Evolutionary conservation across 805 yeast genomes (phyloP), one percentile per base, ranked within the genome.

Genomic region (Kockiozyma suomiensis): DNA sequence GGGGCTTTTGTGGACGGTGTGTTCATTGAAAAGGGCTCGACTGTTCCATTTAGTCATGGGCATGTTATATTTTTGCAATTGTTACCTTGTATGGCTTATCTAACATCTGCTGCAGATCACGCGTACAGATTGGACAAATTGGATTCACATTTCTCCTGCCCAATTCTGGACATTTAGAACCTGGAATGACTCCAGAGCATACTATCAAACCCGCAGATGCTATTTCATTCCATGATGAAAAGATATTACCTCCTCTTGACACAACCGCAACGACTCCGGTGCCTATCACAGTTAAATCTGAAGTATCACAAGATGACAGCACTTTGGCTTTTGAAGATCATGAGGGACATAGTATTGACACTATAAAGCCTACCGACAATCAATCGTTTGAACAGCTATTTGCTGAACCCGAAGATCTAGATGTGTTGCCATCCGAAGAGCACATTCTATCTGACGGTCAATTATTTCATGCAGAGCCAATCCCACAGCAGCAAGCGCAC

Each of bases 1-100:
- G 99, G 99, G 40, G 97, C 97, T 1, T 94, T 94, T 78, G 96
- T 94, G 2, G 94, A 93, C 73, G 96, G 91, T 66, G 79, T 79
- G 32, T 94, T 93, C 73, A 87, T 94, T 4, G 97, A 90, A 70
- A 84, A 88, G 63, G 97, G 97, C 7, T 85, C 90, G 37, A 94
- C 99, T 0, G 91, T 94, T 8, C 97, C 97, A 1, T 77, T 94
- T 48, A 79, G 78, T 21, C 90, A 93, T 74, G 88, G 87, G 42
- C 84, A 53, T 1, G 47, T 17, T 23, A n/a, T 6, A n/a, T n/a
- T n/a, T 13, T 8, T 17, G 5, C 3, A 32, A 5, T 1, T 4
- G 3, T 35, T 8, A 5, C 3, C 21, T n/a, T 17, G 17, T n/a
- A 7, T 23, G 4, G 12, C 17, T 13, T 33, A 49, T 21, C 32